Conservation (phyloP, 768 basidiomycete genomes). For the Xanthoconium purpureum region DNA sequence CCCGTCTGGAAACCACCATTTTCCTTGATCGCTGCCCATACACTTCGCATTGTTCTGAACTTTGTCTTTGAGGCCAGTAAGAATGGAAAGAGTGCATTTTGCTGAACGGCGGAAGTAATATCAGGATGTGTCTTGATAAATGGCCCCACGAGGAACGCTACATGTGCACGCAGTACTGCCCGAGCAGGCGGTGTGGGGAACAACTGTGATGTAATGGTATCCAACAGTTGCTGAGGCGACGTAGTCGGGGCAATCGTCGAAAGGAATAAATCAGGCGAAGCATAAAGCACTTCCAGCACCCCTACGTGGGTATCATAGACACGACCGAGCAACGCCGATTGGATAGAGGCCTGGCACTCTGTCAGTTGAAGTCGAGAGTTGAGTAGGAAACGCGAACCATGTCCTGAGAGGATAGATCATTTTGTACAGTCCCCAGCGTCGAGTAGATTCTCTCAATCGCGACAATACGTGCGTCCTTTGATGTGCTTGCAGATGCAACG, state of each 20-base stretch:
- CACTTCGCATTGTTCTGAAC: conserved; percentile 59
- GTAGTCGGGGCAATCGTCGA: conserved; percentile 27
- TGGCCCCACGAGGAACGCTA: conserved; percentile 51
- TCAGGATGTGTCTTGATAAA: conserved; percentile 36
- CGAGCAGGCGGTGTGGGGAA: conserved; percentile 46
- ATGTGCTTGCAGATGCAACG: conserved; percentile 59
- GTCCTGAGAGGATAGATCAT: conserved; percentile 36
- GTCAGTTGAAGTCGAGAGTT: conserved; percentile 1
- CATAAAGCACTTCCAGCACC: conserved; percentile 71
- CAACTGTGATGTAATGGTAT: conserved; percentile 25
- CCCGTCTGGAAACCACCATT: conserved; percentile 27
- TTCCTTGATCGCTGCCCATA: conserved; percentile 68
- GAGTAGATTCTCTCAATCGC: conserved; percentile 60
- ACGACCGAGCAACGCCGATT: conserved; percentile 64
- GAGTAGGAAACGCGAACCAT: conserved; percentile 17
- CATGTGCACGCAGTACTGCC: conserved; percentile 50
- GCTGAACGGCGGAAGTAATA: conserved; percentile 37
- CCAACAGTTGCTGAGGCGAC: conserved; percentile 24
- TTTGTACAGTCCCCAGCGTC: conserved; percentile 24
- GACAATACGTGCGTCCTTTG: conserved; percentile 52
- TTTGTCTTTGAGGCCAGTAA: conserved; percentile 72
- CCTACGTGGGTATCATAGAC: conserved; percentile 58
- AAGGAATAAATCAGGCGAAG: conserved; percentile 43
- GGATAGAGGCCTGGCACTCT: conserved; percentile 47
- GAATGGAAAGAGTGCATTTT: conserved; percentile 65